Conservation (phyloP, 805 yeast genomes). For the Wickerhamomyces hampshirensis region DNA sequence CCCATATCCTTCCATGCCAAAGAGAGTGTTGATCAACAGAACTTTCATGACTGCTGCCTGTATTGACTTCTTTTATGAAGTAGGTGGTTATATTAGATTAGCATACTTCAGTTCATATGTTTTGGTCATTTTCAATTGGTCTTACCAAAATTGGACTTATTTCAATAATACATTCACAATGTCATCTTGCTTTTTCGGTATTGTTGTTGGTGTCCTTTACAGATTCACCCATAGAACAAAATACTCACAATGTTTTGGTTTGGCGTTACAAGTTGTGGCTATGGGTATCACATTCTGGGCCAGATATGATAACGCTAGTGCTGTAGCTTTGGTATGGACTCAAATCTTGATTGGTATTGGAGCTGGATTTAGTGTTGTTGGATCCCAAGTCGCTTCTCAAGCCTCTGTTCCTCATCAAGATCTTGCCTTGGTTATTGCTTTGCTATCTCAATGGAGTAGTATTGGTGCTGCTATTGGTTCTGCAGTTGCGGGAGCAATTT, state of each 20-base stretch:
- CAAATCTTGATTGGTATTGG: constrained; percentile 36
- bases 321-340: constrained; percentile 26
- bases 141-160: constrained; percentile 32
- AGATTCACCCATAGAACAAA: constrained; percentile 35
- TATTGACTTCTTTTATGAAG: constrained; percentile 29
- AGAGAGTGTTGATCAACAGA: constrained; percentile 31
- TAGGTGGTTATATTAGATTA: constrained; percentile 27
- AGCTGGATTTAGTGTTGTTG: constrained; percentile 34
- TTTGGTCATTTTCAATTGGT: constrained; percentile 28
- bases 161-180: constrained; percentile 33
- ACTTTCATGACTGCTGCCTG: constrained; percentile 32
- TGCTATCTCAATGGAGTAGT: constrained; percentile 29
- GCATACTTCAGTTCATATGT: constrained; percentile 33
- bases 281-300: constrained; percentile 28
- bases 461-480: constrained; percentile 37
- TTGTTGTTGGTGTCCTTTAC: constrained; percentile 31
- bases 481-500: constrained; percentile 36
- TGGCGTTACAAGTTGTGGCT: constrained; percentile 30
- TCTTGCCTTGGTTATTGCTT: constrained; percentile 34
- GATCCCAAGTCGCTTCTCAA: constrained; percentile 33
- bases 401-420: constrained; percentile 40
- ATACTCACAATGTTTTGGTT: constrained; percentile 30
- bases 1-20: constrained; percentile 35
- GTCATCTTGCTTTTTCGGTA: constrained; percentile 33
- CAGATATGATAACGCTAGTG: constrained; percentile 19